These are phyloP conservation scores for Gracilariopsis chorda DNA, from an alignment of 23 red algal species.

Conservation along the genomic window DNA sequence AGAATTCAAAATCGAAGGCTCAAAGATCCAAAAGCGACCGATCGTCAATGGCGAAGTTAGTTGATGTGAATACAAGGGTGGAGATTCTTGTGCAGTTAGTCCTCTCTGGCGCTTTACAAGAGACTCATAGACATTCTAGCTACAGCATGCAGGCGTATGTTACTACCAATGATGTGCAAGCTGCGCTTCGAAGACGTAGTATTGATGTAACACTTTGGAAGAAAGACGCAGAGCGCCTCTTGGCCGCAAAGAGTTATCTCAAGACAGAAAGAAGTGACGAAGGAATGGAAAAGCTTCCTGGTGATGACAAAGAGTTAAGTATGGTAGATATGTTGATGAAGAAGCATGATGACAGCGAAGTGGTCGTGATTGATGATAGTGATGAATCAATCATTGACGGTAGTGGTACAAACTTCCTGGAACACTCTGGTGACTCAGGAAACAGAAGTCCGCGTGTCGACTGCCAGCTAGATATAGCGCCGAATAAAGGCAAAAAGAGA, in stretches of 20 bases:
- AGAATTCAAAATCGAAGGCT: too few species aligned
- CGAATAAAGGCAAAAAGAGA: too few species aligned
- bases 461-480: too few species aligned
- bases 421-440: too few species aligned
- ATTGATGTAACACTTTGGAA: conserved; percentile 7
- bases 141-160: conserved; percentile 40
- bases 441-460: too few species aligned
- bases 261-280: too few species aligned
- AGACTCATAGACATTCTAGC: conserved; percentile 7
- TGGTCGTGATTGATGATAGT: not conserved
- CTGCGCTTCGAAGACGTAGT: not conserved
- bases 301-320: not conserved
- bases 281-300: too few species aligned
- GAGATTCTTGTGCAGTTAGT: conserved; percentile 30
- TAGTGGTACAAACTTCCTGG: too few species aligned
- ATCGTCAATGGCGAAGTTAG: not conserved
- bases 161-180: not conserved
- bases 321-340: not conserved
- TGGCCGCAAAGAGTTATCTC: too few species aligned
- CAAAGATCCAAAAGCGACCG: not conserved
- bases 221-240: too few species aligned
- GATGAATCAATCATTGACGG: too few species aligned
- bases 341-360: not conserved
- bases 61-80: conserved; percentile 10
- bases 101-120: conserved; percentile 15